These are phyloP conservation scores for Linnemannia hyalina DNA, from an alignment of 192 early-diverging fungal species.

Conservation along the genomic window DNA sequence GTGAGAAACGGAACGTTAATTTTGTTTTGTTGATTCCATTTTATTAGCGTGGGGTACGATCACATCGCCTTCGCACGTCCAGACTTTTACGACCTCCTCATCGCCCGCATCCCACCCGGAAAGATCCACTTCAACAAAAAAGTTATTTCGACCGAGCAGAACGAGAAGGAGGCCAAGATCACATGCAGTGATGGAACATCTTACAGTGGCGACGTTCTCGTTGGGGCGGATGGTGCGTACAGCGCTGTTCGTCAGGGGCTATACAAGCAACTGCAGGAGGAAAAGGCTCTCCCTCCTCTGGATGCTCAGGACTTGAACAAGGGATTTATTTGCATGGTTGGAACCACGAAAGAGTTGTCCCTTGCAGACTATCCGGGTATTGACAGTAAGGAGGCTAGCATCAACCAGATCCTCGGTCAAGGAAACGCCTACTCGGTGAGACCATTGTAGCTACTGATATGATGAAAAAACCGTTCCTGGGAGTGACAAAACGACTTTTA, in stretches of 20 bases:
- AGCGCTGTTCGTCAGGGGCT: slow-evolving; percentile 17
- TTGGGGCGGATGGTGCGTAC: slow-evolving; percentile 39
- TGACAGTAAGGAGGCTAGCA: background rate
- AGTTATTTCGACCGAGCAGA: background rate
- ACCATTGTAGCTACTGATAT: background rate
- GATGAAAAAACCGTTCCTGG: background rate
- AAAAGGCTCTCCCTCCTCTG: background rate
- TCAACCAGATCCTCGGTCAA: background rate
- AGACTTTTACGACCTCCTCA: background rate
- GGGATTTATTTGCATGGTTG: slow-evolving; percentile 1
- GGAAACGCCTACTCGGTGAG: slow-evolving; percentile 2
- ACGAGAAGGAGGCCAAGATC: slow-evolving; percentile 27
- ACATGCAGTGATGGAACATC: slow-evolving; percentile 23
- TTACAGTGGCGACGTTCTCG: slow-evolving; percentile 28
- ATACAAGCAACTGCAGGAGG: background rate
- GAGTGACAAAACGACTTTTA: too few species aligned
- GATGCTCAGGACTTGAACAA: background rate
- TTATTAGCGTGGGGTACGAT: background rate
- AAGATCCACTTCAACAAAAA: slow-evolving; percentile 27
- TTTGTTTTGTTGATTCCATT: background rate
- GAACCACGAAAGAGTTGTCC: background rate
- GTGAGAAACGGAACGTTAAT: background rate
- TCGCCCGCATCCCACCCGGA: background rate
- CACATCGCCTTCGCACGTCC: background rate
- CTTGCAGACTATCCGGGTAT: background rate